These are phyloP conservation scores for Vitis rotundifolia DNA, from an alignment of 164 flowering plant species.

Conservation along the genomic window DNA sequence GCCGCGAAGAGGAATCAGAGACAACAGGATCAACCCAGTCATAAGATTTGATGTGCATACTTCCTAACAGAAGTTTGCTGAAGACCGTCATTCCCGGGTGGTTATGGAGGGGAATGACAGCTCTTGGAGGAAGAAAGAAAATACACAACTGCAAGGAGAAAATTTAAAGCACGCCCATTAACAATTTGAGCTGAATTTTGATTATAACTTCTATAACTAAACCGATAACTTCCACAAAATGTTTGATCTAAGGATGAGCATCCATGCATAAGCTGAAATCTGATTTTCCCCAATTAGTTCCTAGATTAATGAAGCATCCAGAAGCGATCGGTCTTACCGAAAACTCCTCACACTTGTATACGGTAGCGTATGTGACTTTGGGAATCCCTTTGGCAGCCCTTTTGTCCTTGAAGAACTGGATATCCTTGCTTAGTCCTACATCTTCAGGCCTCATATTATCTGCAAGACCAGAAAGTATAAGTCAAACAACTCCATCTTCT, in stretches of 20 bases:
- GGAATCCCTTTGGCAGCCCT: constrained; percentile 33
- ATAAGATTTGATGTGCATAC: constrained; percentile 82
- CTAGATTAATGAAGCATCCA: too few relatives aligned
- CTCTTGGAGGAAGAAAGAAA: constrained; percentile 73
- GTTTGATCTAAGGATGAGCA: too few relatives aligned
- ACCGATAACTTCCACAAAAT: too few relatives aligned
- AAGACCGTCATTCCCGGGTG: constrained; percentile 97
- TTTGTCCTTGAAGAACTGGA: constrained; percentile 48
- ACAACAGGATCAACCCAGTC: constrained; percentile 61
- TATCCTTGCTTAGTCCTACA: constrained; percentile 57
- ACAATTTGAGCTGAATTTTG: neutral
- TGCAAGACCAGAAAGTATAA: constrained; percentile 21
- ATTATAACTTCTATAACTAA: too few relatives aligned
- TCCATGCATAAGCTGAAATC: too few relatives aligned
- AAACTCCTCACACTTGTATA: constrained; percentile 62
- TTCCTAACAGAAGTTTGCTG: constrained; percentile 77
- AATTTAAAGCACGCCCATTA: neutral
- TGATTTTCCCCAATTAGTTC: too few relatives aligned
- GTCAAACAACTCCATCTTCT: neutral
- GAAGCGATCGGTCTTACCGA: constrained; percentile 48
- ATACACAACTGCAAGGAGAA: constrained; percentile 61
- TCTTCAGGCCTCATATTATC: constrained; percentile 78
- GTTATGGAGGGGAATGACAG: constrained; percentile 85
- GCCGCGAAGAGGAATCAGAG: constrained; percentile 9
- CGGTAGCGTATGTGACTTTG: constrained; percentile 54